These are phyloP conservation scores for Microsporum ferrugineum DNA, from an alignment of 2,329 filamentous ascomycete species.

Conservation along the genomic window DNA sequence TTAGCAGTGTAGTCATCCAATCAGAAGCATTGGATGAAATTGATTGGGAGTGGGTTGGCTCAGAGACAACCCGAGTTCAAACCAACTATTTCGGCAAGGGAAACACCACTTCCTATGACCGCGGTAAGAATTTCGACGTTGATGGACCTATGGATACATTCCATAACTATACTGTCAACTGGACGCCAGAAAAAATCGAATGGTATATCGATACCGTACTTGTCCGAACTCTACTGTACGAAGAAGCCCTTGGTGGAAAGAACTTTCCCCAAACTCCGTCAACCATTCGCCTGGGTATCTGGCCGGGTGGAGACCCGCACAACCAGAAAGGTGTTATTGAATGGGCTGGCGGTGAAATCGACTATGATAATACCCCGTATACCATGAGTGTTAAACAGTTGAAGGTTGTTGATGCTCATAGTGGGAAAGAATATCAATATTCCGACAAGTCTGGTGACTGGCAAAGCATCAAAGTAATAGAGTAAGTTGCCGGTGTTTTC, in stretches of 20 bases:
- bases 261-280: conserved; percentile 64
- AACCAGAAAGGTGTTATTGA: conserved; percentile 18
- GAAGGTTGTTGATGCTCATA: conserved; percentile 45
- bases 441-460: conserved; percentile 50
- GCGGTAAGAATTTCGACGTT: conserved; percentile 64
- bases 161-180: conserved; percentile 47
- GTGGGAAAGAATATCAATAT: conserved; percentile 54
- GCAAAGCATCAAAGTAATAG: conserved; percentile 53
- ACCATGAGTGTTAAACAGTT: conserved; percentile 61
- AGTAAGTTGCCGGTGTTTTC: conserved; percentile 20
- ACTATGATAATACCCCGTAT: conserved; percentile 46
- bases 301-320: conserved; percentile 49
- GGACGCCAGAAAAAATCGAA: conserved; percentile 51
- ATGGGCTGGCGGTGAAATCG: conserved; percentile 15
- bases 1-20: conserved; percentile 81
- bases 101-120: conserved; percentile 72
- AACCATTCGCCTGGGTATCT: conserved; percentile 58
- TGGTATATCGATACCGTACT: conserved; percentile 54
- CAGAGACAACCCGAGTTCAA: conserved; percentile 41
- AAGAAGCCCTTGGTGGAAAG: conserved; percentile 53
- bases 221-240: conserved; percentile 51
- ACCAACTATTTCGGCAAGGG: conserved; percentile 97
- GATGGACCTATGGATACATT: conserved; percentile 42
- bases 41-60: conserved; percentile 54
- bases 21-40: conserved; percentile 95